phyloP scores from a whole-genome alignment of 768 basidiomycete genomes.

The Pleurotus cornucopiae region DNA sequence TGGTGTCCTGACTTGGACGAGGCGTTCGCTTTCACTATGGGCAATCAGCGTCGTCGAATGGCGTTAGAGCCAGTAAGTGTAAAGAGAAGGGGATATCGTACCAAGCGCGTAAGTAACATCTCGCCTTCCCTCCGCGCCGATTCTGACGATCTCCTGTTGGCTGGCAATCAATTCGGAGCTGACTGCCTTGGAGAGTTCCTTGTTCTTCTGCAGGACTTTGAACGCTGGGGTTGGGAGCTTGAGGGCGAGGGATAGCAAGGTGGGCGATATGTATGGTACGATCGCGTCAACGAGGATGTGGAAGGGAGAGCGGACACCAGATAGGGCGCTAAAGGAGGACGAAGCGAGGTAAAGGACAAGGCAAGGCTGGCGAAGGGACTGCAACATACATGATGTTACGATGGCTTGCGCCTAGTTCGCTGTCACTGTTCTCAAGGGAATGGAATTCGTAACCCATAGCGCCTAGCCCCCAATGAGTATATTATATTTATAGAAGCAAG shows the following conservation, averaged over 20 bases:
- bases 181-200: not conserved
- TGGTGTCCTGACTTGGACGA: not conserved
- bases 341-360: not conserved
- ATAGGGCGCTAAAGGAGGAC: not conserved
- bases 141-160: not conserved
- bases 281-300: not conserved
- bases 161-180: not conserved
- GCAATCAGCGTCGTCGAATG: not conserved
- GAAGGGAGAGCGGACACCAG: not conserved
- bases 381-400: slow-evolving; percentile 9
- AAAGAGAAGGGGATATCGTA: not conserved
- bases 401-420: slow-evolving; percentile 3
- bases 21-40: slow-evolving; percentile 4
- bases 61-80: no score
- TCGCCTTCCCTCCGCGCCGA: not conserved
- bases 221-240: slow-evolving; percentile 6
- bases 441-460: slow-evolving; percentile 12
- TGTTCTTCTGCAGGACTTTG: not conserved
- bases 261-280: not conserved
- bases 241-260: not conserved
- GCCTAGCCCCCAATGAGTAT: not conserved
- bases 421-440: slow-evolving; percentile 2
- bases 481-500: not conserved
- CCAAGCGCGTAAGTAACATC: slow-evolving; percentile 5
- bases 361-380: not conserved